Evolutionary conservation across 257 asterid species (phyloP).

Genomic region (Marsdenia floribunda): DNA sequence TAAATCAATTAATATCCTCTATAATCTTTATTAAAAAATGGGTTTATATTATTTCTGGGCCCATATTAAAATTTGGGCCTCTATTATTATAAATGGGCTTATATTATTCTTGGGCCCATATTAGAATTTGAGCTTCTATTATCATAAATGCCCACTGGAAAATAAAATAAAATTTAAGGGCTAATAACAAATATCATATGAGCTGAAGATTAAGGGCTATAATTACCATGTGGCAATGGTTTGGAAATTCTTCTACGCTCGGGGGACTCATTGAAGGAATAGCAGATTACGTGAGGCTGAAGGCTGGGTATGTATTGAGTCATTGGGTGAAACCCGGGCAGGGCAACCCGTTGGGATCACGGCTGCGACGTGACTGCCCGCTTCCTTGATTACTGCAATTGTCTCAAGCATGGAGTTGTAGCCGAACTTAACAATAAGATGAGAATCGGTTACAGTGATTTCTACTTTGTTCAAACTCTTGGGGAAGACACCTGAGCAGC

Average conservation of each 20-base stretch:
- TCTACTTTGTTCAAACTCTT: conserved; percentile 41
- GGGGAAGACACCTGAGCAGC: conserved; percentile 47
- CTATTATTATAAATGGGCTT: too few relatives aligned
- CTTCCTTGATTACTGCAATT: conserved; percentile 33
- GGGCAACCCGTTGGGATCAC: conserved; percentile 11
- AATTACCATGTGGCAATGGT: conserved; percentile 80
- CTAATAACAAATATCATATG: too few relatives aligned
- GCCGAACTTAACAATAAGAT: conserved; percentile 55
- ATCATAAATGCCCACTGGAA: too few relatives aligned
- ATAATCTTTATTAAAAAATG: too few relatives aligned
- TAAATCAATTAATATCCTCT: too few relatives aligned
- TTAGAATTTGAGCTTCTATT: too few relatives aligned
- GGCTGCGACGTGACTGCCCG: conserved; percentile 6
- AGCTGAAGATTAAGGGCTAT: too few relatives aligned
- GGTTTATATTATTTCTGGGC: too few relatives aligned
- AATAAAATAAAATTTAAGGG: too few relatives aligned
- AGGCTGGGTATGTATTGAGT: conserved; percentile 40
- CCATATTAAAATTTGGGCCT: too few relatives aligned
- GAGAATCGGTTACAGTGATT: conserved; percentile 40
- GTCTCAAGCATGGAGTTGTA: conserved; percentile 40
- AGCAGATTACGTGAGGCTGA: conserved; percentile 58
- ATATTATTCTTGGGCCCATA: too few relatives aligned
- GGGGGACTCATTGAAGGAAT: conserved; percentile 50
- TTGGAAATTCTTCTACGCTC: conserved; percentile 41
- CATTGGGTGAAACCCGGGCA: conserved; percentile 55